Base-by-base conservation (phyloP, 352 stramenopile species). In the Globisporangium sylvaticum region DNA sequence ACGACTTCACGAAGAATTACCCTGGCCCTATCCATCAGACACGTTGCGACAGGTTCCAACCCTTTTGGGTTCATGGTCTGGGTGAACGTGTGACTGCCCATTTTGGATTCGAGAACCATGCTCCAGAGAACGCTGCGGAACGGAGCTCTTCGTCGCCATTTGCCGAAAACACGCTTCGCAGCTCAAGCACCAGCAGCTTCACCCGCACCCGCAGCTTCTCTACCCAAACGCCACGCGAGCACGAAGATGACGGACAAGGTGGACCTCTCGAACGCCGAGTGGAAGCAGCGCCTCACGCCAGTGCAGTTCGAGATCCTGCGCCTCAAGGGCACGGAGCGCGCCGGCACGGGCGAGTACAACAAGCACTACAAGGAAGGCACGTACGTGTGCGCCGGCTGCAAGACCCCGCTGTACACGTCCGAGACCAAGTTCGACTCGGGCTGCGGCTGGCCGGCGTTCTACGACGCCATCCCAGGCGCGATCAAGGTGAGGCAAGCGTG, bases 361-460 rank as follows among this genome's bases (percentile, higher is more conserved):
- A 96, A 97, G 70, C 77, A 90, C 74, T 85, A 88, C 62, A 75
- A 94, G 27, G 76, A 90, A 20, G 90, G 90, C 60, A 90, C 89
- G 62, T 97, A 96, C 77, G 76, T 92, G 1, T 97, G 90, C 68
- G 87, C 88, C 8, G 89, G 85, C 42, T 97, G 90, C 76, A 93
- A 94, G 71, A 83, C 84, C 15, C 88, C 89, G 46, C 63, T 97
- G 50, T 97, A 97, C 77, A 94, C 79, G 68, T 94, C 88, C 66
- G 84, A 75, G 62, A 90, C 84, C 68, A 97, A 97, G 75, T 97
- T 97, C 53, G 87, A 97, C 71, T 96, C 88, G 44, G 89, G 89
- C 58, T 97, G 89, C 65, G 90, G 90, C 69, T 97, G 90, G 90
- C 90, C 90, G 0, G 88, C 89, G 20, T 97, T 97, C 77, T 94